phyloP scores from a whole-genome alignment of 768 basidiomycete species.

The Austroboletus festivus region DNA sequence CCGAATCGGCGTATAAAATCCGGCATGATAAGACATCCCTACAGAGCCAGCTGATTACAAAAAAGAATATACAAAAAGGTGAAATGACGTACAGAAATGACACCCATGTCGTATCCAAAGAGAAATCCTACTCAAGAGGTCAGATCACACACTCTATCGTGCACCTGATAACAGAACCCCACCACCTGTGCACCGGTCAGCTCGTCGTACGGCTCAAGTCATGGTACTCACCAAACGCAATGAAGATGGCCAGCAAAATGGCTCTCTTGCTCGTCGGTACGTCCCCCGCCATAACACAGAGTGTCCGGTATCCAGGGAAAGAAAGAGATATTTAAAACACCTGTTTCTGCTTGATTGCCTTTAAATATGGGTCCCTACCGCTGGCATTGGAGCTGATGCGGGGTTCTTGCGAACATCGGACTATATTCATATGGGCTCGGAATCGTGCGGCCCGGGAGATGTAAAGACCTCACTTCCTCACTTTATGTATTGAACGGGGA shows the following conservation, averaged over 20 bases:
- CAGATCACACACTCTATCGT: background rate
- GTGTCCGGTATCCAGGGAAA: background rate
- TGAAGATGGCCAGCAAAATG: slow-evolving; percentile 63
- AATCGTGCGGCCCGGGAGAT: slow-evolving; percentile 5
- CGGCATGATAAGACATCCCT: slow-evolving; percentile 79
- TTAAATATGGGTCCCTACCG: slow-evolving; percentile 11
- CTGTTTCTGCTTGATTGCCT: background rate
- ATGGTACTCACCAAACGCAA: slow-evolving; percentile 60
- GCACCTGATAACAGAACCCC: slow-evolving; percentile 1
- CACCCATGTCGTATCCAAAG: slow-evolving; percentile 76
- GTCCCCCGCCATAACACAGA: slow-evolving; percentile 33
- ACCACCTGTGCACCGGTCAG: slow-evolving; percentile 19
- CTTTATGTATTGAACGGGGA: too few relatives aligned
- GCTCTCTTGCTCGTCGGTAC: slow-evolving; percentile 63
- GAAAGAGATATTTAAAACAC: background rate
- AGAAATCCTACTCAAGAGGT: slow-evolving; percentile 45
- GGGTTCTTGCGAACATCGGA: slow-evolving; percentile 13
- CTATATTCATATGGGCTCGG: slow-evolving; percentile 9
- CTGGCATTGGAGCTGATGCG: background rate
- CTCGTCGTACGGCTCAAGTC: background rate
- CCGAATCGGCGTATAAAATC: slow-evolving; percentile 75
- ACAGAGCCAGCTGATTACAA: background rate
- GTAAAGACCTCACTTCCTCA: slow-evolving; percentile 1
- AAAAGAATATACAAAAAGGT: background rate
- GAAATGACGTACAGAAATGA: slow-evolving; percentile 54